Percentiles rank a stretch among this genome's conserved stretches.
These are phyloP conservation scores for Dittrichia graveolens DNA, from an alignment of 129 eudicot species.

Conservation along the genomic window DNA sequence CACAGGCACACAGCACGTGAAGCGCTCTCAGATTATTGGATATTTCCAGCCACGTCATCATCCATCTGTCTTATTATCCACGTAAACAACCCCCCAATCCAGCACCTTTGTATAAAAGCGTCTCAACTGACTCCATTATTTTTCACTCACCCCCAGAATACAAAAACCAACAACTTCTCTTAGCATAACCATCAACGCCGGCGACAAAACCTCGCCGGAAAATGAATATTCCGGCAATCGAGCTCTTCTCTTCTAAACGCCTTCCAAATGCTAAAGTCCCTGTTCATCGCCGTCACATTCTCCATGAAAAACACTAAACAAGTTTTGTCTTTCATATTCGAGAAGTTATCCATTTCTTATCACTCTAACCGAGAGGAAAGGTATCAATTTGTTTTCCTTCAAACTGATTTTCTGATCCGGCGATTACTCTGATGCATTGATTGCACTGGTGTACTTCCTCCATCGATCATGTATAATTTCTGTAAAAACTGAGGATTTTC, in stretches of 20 bases:
- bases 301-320: conserved; percentile 46
- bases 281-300: conserved; percentile 63
- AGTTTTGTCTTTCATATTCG: conserved; percentile 13
- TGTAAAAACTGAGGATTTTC: conserved; percentile 22
- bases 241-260: conserved; percentile 9
- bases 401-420: conserved; percentile 28
- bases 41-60: conserved; percentile 40
- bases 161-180: neutral
- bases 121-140: conserved; percentile 36
- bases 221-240: conserved; percentile 61
- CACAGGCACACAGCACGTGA: conserved; percentile 42
- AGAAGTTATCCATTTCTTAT: conserved; percentile 29
- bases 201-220: conserved; percentile 45
- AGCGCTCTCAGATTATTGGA: conserved; percentile 41
- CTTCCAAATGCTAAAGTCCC: conserved; percentile 34
- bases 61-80: conserved; percentile 48
- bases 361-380: conserved; percentile 15
- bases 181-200: conserved; percentile 21
- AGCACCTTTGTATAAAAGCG: conserved; percentile 35
- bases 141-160: conserved; percentile 11
- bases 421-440: conserved; percentile 28
- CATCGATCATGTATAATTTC: conserved; percentile 28
- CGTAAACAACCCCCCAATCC: conserved; percentile 31
- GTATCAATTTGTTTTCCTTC: conserved; percentile 25
- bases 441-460: conserved; percentile 18